phyloP scores from a whole-genome alignment of 306 rosid genomes.

The Sechiopsis laciniata region DNA sequence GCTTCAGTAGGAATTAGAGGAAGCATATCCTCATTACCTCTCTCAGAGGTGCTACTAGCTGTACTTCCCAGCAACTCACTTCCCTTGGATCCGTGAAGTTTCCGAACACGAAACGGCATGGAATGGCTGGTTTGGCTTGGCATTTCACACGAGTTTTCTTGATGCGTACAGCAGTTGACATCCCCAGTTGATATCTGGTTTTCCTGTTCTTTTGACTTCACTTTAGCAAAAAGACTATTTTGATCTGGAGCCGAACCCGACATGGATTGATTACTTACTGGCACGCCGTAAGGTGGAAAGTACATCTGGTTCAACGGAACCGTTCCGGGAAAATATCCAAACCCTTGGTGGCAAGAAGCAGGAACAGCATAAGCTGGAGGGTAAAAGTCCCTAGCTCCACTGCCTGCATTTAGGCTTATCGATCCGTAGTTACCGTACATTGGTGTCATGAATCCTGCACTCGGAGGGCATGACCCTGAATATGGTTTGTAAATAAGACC shows the following conservation, averaged over 20 bases:
- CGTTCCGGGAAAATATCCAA: slow-evolving; percentile 23
- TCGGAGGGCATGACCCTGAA: slow-evolving; percentile 51
- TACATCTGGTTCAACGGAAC: slow-evolving; percentile 33
- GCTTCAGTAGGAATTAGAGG: slow-evolving; percentile 69
- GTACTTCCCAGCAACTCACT: slow-evolving; percentile 31
- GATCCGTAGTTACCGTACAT: slow-evolving; percentile 33
- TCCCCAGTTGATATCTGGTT: slow-evolving; percentile 35
- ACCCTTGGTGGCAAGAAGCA: slow-evolving; percentile 39
- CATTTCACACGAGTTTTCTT: slow-evolving; percentile 48
- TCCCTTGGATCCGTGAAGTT: slow-evolving; percentile 26
- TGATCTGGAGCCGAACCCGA: slow-evolving; percentile 40
- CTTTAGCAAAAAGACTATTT: slow-evolving; percentile 24
- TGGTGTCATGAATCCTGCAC: slow-evolving; percentile 48
- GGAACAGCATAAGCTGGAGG: slow-evolving; percentile 43
- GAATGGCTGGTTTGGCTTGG: slow-evolving; percentile 36
- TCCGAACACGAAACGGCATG: slow-evolving; percentile 26
- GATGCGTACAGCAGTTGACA: slow-evolving; percentile 28
- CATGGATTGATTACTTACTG: slow-evolving; percentile 33
- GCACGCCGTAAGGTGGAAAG: slow-evolving; percentile 38
- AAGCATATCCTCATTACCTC: slow-evolving; percentile 37
- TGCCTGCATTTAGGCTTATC: slow-evolving; percentile 36
- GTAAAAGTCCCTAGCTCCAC: slow-evolving; percentile 24
- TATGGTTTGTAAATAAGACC: slow-evolving; percentile 65
- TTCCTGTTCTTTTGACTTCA: slow-evolving; percentile 41
- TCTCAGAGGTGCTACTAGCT: slow-evolving; percentile 44